Conservation (phyloP, 139 green algal species). For the Haematococcus lacustris region DNA sequence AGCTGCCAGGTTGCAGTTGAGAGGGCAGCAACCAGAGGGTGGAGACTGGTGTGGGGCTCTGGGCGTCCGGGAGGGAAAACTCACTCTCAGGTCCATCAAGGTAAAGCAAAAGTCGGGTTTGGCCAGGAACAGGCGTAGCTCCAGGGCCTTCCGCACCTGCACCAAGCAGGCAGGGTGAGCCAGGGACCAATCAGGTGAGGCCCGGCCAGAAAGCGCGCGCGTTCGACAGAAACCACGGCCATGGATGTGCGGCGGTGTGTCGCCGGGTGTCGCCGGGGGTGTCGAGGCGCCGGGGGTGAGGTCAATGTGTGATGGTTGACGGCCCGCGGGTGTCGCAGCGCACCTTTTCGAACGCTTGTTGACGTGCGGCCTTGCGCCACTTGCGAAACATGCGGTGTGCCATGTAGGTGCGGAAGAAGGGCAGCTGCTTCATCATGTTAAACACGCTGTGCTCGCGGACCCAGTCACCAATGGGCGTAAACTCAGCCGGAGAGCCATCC, state of each 20-base stretch:
- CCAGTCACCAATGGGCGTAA: slow-evolving; percentile 48
- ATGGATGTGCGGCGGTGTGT: too few relatives aligned
- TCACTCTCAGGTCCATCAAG: slow-evolving; percentile 40
- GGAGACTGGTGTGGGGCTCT: too few relatives aligned
- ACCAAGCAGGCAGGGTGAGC: slow-evolving; percentile 21
- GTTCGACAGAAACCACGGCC: too few relatives aligned
- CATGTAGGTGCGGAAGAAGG: slow-evolving; percentile 44
- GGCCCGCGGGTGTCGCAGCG: too few relatives aligned
- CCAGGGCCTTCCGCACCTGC: slow-evolving; percentile 25
- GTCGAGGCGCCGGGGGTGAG: too few relatives aligned
- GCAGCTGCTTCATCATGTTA: slow-evolving; percentile 53
- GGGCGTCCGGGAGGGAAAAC: too few relatives aligned
- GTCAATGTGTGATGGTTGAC: too few relatives aligned
- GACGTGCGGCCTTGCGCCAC: slow-evolving; percentile 30
- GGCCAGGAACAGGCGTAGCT: slow-evolving; percentile 37
- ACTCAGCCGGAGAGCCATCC: slow-evolving; percentile 28
- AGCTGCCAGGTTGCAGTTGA: too few relatives aligned
- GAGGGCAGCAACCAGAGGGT: too few relatives aligned
- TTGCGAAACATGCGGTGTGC: slow-evolving; percentile 22
- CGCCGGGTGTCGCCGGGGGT: too few relatives aligned
- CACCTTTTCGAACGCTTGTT: slow-evolving; percentile 25
- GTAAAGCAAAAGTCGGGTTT: slow-evolving; percentile 48
- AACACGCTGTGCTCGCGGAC: slow-evolving; percentile 41
- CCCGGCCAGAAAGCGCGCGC: too few relatives aligned
- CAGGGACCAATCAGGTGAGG: too few relatives aligned